Evolutionary conservation across 345 rosid species (phyloP).

Genomic region (Nephelium lappaceum): DNA sequence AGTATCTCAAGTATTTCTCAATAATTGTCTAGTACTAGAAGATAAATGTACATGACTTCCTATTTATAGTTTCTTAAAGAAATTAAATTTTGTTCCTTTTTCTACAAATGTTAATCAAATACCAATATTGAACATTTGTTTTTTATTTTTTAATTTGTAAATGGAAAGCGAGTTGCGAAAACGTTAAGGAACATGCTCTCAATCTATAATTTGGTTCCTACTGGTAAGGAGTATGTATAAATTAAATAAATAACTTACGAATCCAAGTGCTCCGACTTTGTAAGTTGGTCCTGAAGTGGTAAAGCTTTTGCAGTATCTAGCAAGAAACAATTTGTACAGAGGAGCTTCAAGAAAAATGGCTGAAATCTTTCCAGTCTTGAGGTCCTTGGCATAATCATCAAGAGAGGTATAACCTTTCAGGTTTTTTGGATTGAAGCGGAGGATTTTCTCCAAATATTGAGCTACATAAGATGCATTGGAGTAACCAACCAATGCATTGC

Average conservation of each 20-base stretch:
- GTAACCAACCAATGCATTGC: conserved; percentile 25
- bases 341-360: conserved; percentile 33
- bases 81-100: no score
- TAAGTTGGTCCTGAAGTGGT: conserved; percentile 3
- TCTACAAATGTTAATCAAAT: no score
- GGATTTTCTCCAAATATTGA: conserved; percentile 20
- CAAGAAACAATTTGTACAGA: conserved; percentile 23
- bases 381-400: conserved; percentile 13
- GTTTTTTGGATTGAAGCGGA: background rate
- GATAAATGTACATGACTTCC: no score
- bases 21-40: no score
- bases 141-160: no score
- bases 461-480: background rate
- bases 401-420: background rate
- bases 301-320: conserved; percentile 25
- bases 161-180: no score
- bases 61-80: no score
- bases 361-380: conserved; percentile 15
- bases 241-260: background rate
- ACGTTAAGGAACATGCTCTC: no score
- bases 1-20: no score
- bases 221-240: no score
- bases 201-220: no score
- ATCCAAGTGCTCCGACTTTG: conserved; percentile 22
- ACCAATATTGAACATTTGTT: no score